A percentile compares a stretch with the other conserved stretches of the same genome.
Evolutionary conservation across 2,329 filamentous ascomycete species (phyloP).

Genomic region (Lasiodiplodia citricola): DNA sequence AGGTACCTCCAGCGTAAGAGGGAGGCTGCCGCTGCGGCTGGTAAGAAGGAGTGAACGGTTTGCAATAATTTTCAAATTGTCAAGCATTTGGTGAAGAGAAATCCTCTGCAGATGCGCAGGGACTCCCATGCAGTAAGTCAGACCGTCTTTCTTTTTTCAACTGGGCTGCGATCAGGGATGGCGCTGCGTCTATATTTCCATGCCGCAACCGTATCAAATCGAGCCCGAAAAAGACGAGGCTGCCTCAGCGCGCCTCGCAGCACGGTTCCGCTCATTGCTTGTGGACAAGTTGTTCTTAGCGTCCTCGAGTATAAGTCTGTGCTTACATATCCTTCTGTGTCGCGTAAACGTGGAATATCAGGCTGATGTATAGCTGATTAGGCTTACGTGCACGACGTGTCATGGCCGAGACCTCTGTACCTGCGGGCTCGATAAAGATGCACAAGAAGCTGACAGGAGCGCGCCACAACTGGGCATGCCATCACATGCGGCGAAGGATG

Average conservation of each 20-base stretch:
- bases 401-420: slow-evolving; percentile 1
- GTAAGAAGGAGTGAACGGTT: slow-evolving; percentile 12
- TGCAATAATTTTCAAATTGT: background rate
- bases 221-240: slow-evolving; percentile 11
- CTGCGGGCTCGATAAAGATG: background rate
- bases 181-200: slow-evolving; percentile 7
- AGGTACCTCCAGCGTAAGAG: slow-evolving; percentile 78
- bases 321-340: slow-evolving; percentile 20
- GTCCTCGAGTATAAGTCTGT: slow-evolving; percentile 20
- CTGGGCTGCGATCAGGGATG: slow-evolving; percentile 19
- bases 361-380: background rate
- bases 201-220: slow-evolving; percentile 19
- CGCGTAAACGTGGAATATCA: background rate
- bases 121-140: background rate
- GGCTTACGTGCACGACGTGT: background rate
- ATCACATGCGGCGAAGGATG: background rate
- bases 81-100: background rate
- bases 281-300: background rate
- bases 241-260: slow-evolving; percentile 9
- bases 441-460: background rate
- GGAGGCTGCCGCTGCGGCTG: slow-evolving; percentile 63
- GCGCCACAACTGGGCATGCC: background rate
- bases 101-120: background rate
- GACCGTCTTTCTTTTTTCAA: background rate
- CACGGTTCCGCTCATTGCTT: slow-evolving; percentile 25